Conservation (phyloP, 305 asterid species). For the Solanum hybrid region DNA sequence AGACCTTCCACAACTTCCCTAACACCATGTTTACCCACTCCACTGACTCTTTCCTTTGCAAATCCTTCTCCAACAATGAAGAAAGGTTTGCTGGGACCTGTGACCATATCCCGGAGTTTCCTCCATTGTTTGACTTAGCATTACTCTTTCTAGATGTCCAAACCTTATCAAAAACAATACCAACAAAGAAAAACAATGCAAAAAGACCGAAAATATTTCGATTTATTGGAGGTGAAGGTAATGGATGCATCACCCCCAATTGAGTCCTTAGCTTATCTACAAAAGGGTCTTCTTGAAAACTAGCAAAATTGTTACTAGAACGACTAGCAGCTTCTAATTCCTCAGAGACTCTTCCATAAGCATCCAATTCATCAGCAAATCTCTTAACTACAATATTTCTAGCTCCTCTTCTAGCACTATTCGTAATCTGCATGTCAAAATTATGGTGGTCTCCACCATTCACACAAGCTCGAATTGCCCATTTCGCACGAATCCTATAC, state of each 20-base stretch:
- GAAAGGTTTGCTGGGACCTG: constrained; percentile 55
- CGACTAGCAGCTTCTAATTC: constrained; percentile 1
- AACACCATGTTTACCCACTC: constrained; percentile 99
- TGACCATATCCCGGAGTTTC: constrained; percentile 27
- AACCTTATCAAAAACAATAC: constrained; percentile 81
- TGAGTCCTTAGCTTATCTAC: constrained; percentile 44
- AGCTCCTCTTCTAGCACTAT: constrained; percentile 16
- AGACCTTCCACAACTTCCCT: constrained; percentile 95
- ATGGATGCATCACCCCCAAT: constrained; percentile 35
- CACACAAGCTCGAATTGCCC: constrained; percentile 16
- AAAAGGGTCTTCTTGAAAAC: constrained; percentile 34
- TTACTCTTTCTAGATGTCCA: constrained; percentile 65
- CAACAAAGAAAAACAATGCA: constrained; percentile 82
- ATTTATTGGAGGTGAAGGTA: constrained; percentile 65
- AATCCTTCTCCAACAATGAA: constrained; percentile 72
- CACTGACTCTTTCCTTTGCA: constrained; percentile 91
- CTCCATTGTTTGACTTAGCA: constrained; percentile 25
- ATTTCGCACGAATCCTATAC: constrained; percentile 5
- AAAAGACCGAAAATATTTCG: constrained; percentile 59
- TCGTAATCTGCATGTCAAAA: constrained; percentile 11
- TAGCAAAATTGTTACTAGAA: constrained; percentile 25
- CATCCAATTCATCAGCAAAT: constrained; percentile 20
- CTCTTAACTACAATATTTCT: constrained; percentile 13
- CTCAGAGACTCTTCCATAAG: neutral
- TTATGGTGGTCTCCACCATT: constrained; percentile 14